phyloP scores from a whole-genome alignment of 2,329 filamentous ascomycete species.

The Alternaria rosae region DNA sequence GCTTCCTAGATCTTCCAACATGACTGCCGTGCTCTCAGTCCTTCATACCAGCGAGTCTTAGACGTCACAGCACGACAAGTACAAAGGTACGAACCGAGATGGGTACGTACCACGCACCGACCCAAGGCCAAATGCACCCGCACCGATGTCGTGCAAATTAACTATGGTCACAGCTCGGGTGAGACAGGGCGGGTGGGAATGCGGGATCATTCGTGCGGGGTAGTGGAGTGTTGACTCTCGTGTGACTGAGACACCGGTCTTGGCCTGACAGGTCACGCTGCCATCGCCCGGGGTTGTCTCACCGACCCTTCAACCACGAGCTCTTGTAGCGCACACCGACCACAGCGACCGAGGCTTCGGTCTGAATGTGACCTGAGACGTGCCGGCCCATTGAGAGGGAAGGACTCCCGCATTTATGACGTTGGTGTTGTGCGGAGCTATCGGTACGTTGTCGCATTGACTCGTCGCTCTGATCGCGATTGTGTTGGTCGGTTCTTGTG shows the following conservation, averaged over 20 bases:
- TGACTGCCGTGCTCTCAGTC: neutral
- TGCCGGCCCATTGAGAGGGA: neutral
- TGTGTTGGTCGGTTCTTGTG: neutral
- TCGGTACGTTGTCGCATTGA: neutral
- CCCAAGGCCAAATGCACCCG: neutral
- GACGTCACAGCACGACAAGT: neutral
- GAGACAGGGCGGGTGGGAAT: neutral
- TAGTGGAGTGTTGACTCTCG: slow-evolving; percentile 9
- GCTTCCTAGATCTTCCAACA: neutral
- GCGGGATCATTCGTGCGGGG: slow-evolving; percentile 5
- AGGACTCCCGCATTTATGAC: neutral
- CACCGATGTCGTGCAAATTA: slow-evolving; percentile 20
- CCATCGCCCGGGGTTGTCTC: neutral
- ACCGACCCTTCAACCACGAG: slow-evolving; percentile 9
- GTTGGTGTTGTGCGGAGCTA: neutral
- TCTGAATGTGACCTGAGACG: neutral
- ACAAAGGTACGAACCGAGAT: neutral
- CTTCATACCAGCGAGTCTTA: neutral
- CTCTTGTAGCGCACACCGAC: neutral
- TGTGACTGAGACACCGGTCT: slow-evolving; percentile 10
- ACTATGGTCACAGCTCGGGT: slow-evolving; percentile 21
- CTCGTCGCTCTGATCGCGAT: neutral
- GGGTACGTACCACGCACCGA: neutral
- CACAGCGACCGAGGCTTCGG: neutral
- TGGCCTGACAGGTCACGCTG: slow-evolving; percentile 13